A percentile compares a stretch with the other conserved stretches of the same genome.
phyloP scores from a whole-genome alignment of 495 filamentous ascomycete genomes.

The Rhizodiscina lignyota region DNA sequence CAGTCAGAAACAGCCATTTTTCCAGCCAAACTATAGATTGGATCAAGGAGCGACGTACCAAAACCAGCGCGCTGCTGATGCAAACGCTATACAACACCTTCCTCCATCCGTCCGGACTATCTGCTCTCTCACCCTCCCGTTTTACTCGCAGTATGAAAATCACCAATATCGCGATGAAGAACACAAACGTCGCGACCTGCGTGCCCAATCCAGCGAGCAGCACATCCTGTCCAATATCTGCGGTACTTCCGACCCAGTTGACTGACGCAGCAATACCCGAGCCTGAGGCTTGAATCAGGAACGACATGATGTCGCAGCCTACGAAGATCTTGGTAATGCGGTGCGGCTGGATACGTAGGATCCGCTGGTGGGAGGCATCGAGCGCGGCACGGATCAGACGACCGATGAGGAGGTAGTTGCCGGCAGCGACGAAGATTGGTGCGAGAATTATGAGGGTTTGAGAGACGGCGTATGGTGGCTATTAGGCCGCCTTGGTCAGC shows the following conservation, averaged over 20 bases:
- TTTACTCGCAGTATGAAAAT: constrained; percentile 8
- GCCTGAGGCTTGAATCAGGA: constrained; percentile 20
- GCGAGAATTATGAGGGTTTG: constrained; percentile 19
- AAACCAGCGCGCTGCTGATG: constrained; percentile 15
- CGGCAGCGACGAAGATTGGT: constrained; percentile 20
- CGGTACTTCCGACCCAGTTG: constrained; percentile 15
- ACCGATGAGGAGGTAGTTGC: constrained; percentile 19
- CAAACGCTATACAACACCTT: constrained; percentile 16
- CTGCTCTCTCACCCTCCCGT: background rate
- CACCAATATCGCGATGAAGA: constrained; percentile 15
- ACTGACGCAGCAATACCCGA: constrained; percentile 19
- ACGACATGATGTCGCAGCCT: constrained; percentile 18
- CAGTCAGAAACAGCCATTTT: background rate
- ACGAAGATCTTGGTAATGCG: constrained; percentile 21
- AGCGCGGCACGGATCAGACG: constrained; percentile 14
- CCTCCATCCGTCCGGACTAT: constrained; percentile 9
- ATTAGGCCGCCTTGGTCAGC: too few species aligned
- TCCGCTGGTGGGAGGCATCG: constrained; percentile 1
- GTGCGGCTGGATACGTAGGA: constrained; percentile 8
- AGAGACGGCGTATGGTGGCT: constrained; percentile 15
- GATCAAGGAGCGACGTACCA: constrained; percentile 8
- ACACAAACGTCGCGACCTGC: constrained; percentile 17
- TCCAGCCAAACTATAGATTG: background rate
- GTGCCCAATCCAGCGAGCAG: constrained; percentile 17
- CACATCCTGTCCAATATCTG: constrained; percentile 13